These are phyloP conservation scores for Diaporthe vaccinii DNA, from an alignment of 2,329 filamentous ascomycete genomes.

Conservation along the genomic window DNA sequence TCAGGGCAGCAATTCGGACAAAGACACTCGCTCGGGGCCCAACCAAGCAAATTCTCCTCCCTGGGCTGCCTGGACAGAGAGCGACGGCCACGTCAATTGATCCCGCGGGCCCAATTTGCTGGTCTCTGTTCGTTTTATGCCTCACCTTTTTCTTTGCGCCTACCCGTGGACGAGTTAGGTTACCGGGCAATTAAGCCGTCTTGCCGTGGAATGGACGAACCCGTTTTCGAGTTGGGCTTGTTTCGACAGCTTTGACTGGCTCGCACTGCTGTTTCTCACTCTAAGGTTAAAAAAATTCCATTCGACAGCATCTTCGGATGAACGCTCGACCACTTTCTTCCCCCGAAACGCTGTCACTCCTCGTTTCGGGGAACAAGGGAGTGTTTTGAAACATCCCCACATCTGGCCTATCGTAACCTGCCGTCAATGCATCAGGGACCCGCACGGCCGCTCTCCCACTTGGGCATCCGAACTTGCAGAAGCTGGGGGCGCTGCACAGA, in stretches of 20 bases:
- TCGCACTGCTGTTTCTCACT: conserved; percentile 20
- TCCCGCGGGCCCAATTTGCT: background rate
- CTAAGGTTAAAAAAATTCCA: conserved; percentile 4
- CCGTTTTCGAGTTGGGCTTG: conserved; percentile 19
- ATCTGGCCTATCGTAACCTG: conserved; percentile 23
- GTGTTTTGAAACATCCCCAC: conserved; percentile 31
- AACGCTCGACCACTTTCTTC: conserved; percentile 20
- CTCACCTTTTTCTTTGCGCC: background rate
- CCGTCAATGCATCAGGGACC: conserved; percentile 15
- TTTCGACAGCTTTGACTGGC: conserved; percentile 29
- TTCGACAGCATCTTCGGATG: conserved; percentile 30
- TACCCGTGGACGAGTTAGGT: background rate
- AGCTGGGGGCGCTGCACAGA: background rate
- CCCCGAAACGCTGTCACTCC: conserved; percentile 17
- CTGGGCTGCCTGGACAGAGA: background rate
- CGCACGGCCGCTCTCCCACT: conserved; percentile 1
- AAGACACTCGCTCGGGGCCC: background rate
- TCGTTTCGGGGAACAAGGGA: conserved; percentile 15
- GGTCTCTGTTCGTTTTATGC: background rate
- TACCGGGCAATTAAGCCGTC: conserved; percentile 16
- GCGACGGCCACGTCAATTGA: conserved; percentile 6
- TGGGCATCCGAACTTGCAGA: conserved; percentile 10
- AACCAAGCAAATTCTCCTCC: background rate
- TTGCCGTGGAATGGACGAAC: conserved; percentile 21
- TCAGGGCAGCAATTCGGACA: background rate